phyloP scores from a whole-genome alignment of 2,329 filamentous ascomycete genomes.

The Escovopsis weberi region DNA sequence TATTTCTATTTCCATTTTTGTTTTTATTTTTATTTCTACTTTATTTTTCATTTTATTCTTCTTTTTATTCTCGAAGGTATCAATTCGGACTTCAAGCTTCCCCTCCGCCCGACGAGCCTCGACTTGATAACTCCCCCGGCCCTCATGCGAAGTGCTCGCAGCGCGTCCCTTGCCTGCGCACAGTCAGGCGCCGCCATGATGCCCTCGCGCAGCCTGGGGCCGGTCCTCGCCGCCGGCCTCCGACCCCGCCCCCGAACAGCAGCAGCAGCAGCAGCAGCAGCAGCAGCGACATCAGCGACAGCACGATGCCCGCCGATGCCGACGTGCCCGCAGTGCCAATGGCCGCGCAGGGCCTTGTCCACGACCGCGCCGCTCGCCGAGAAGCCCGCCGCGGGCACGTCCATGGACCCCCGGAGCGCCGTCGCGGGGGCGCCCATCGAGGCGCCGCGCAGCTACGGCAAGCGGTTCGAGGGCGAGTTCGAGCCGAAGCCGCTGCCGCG shows the following conservation, averaged over 20 bases:
- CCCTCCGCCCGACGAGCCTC: too few relatives aligned
- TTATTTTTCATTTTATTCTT: neutral
- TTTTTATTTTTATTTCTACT: neutral
- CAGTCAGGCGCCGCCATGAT: conserved; percentile 11
- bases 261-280: too few relatives aligned
- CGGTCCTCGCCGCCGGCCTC: conserved; percentile 15
- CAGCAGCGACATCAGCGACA: too few relatives aligned
- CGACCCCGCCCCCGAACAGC: neutral
- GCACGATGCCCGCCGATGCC: too few relatives aligned
- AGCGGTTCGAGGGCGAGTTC: conserved; percentile 35
- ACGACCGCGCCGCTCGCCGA: conserved; percentile 22
- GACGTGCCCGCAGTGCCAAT: conserved; percentile 26
- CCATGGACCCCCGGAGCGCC: conserved; percentile 22
- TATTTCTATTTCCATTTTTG: neutral
- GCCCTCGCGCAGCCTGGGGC: conserved; percentile 18
- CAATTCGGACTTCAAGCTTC: too few relatives aligned
- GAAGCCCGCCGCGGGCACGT: conserved; percentile 21
- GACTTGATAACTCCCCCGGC: neutral
- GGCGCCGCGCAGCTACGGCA: conserved; percentile 46
- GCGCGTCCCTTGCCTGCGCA: neutral
- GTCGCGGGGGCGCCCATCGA: conserved; percentile 33
- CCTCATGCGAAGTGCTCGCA: too few relatives aligned
- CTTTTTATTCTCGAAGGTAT: neutral
- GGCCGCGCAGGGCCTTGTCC: conserved; percentile 32
- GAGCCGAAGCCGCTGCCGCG: conserved; percentile 46